phyloP scores from a whole-genome alignment of 1,284 basidiomycete species.

The Pholiota adiposa region DNA sequence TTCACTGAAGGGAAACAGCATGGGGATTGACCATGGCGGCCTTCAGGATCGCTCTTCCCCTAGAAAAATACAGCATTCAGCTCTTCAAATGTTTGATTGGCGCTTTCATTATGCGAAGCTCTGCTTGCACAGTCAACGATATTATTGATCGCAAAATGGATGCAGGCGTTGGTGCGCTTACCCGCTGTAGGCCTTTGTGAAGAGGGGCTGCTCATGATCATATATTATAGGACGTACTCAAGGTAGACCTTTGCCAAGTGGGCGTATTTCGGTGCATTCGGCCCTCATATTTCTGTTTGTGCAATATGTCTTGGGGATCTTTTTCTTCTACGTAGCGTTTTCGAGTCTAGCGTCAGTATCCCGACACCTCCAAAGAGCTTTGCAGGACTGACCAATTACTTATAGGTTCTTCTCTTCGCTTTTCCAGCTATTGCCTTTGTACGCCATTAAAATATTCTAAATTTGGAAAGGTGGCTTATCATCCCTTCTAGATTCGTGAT shows the following conservation, averaged over 20 bases:
- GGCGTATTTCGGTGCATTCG: conserved; percentile 46
- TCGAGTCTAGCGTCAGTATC: conserved; percentile 42
- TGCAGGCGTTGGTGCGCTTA: conserved; percentile 50
- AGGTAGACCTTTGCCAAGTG: conserved; percentile 50
- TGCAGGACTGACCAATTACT: not conserved
- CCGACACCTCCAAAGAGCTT: not conserved
- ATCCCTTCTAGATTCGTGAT: conserved; percentile 39
- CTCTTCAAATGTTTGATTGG: conserved; percentile 38
- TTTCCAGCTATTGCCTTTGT: conserved; percentile 54
- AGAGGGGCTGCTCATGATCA: not conserved
- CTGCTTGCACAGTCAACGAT: conserved; percentile 58
- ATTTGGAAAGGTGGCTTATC: not conserved
- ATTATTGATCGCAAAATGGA: conserved; percentile 57
- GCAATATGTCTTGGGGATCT: conserved; percentile 46
- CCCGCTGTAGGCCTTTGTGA: not conserved
- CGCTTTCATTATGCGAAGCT: conserved; percentile 47
- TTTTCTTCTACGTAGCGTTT: conserved; percentile 44
- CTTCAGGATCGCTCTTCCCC: conserved; percentile 33
- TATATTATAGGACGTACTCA: conserved; percentile 45
- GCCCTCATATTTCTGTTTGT: conserved; percentile 43
- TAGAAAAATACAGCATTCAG: conserved; percentile 32
- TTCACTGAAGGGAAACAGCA: conserved; percentile 30
- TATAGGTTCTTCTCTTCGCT: conserved; percentile 44
- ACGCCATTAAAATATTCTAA: conserved; percentile 20
- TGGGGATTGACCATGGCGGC: conserved; percentile 55